Evolutionary conservation across 2,329 filamentous ascomycete genomes (phyloP).

Genomic region (Verticillium isaacii): DNA sequence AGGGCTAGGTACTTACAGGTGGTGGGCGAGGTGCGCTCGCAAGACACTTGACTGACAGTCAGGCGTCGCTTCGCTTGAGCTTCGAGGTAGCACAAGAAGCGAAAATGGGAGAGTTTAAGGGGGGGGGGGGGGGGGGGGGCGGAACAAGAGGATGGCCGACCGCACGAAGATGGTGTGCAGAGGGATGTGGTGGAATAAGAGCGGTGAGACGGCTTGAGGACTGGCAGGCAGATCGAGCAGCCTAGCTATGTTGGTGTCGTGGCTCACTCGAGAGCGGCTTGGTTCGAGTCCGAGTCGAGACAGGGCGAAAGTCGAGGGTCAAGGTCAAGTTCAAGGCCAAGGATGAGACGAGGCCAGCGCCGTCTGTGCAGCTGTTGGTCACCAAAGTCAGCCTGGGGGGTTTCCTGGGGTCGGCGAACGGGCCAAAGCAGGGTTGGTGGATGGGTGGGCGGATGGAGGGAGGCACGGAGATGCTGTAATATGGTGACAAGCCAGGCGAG

Average conservation of each 20-base stretch:
- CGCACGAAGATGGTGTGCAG: neutral
- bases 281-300: neutral
- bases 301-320: neutral
- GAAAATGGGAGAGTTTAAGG: neutral
- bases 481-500: neutral
- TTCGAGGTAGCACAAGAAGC: neutral
- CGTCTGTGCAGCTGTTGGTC: neutral
- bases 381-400: neutral
- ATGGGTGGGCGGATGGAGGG: neutral
- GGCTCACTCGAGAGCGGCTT: neutral
- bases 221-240: neutral
- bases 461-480: neutral
- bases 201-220: neutral
- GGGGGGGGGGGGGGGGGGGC: neutral
- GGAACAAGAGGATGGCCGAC: neutral
- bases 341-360: neutral
- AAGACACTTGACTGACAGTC: neutral
- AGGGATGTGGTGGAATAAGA: neutral
- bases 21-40: neutral
- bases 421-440: neutral
- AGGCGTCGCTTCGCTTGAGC: neutral
- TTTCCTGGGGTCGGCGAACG: neutral
- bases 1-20: neutral
- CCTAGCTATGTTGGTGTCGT: neutral
- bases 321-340: neutral